A percentile compares a stretch with the other conserved stretches of the same genome.
Conservation (phyloP, 2,329 filamentous ascomycete species). For the Parascedosporium putredinis region DNA sequence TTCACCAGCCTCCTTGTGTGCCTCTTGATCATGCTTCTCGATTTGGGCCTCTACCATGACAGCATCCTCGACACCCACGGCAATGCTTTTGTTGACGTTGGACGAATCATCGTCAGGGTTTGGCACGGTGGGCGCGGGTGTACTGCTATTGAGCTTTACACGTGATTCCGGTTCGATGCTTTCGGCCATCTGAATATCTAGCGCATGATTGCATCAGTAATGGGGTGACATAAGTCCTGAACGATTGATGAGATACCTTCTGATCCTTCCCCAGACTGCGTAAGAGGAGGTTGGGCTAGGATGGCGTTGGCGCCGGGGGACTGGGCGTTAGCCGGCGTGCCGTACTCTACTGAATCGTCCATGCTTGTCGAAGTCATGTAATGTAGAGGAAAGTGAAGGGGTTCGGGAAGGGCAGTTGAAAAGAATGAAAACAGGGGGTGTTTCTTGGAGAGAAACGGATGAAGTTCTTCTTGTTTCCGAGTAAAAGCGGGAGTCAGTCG, state of each 20-base stretch:
- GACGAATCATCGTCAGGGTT: constrained; percentile 30
- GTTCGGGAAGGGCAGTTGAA: not conserved
- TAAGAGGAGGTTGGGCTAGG: constrained; percentile 43
- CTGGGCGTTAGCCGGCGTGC: constrained; percentile 44
- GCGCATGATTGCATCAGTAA: not conserved
- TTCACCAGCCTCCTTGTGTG: constrained; percentile 30
- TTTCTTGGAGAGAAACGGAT: too few relatives aligned
- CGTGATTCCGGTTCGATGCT: constrained; percentile 32
- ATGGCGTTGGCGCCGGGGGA: constrained; percentile 48
- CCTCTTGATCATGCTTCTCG: constrained; percentile 35
- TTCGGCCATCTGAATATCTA: constrained; percentile 57
- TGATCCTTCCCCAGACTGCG: constrained; percentile 25
- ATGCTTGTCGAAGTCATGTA: too few relatives aligned
- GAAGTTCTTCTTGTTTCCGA: too few relatives aligned
- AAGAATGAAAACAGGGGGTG: not conserved
- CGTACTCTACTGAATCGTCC: constrained; percentile 49
- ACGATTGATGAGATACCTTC: constrained; percentile 31
- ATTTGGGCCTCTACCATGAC: constrained; percentile 57
- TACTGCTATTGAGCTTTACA: constrained; percentile 52
- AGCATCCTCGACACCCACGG: constrained; percentile 59
- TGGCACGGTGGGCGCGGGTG: constrained; percentile 33
- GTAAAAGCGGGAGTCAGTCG: too few relatives aligned
- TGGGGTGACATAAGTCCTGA: not conserved
- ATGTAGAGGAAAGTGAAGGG: constrained; percentile 14
- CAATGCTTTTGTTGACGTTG: constrained; percentile 14